Evolutionary conservation across 805 yeast genomes (phyloP).

Genomic region (Kuraishia ogatae): DNA sequence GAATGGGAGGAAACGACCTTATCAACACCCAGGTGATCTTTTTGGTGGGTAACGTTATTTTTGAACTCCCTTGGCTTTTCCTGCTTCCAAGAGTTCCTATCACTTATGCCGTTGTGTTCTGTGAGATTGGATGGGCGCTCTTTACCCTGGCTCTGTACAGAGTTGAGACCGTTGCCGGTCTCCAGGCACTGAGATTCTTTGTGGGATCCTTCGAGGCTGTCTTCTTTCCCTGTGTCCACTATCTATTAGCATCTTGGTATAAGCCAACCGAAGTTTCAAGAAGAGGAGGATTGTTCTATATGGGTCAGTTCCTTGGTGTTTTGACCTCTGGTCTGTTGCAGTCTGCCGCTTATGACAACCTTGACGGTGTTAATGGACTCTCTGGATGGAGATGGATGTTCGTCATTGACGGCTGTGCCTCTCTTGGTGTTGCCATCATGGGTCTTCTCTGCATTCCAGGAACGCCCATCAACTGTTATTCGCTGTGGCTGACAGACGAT

Average conservation of each 20-base stretch:
- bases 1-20: conserved; percentile 53
- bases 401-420: conserved; percentile 38
- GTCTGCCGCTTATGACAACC: conserved; percentile 22
- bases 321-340: conserved; percentile 51
- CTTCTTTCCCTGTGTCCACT: conserved; percentile 56
- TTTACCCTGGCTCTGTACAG: conserved; percentile 50
- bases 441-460: conserved; percentile 44
- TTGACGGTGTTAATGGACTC: conserved; percentile 14
- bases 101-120: conserved; percentile 39
- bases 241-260: conserved; percentile 50
- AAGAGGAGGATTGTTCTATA: conserved; percentile 54
- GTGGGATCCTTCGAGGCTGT: conserved; percentile 66
- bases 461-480: conserved; percentile 48
- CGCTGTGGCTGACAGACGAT: conserved; percentile 40
- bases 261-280: conserved; percentile 47
- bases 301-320: conserved; percentile 55
- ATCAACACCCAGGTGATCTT: conserved; percentile 51
- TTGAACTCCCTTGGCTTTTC: conserved; percentile 56
- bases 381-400: conserved; percentile 52
- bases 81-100: conserved; percentile 47
- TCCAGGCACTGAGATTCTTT: conserved; percentile 57
- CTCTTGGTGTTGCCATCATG: conserved; percentile 26
- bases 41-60: conserved; percentile 48
- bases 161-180: conserved; percentile 37
- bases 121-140: conserved; percentile 63